Percentiles rank a stretch among this genome's conserved stretches.
phyloP scores from a whole-genome alignment of 2,329 filamentous ascomycete species.

The Didymosphaeria variabile region DNA sequence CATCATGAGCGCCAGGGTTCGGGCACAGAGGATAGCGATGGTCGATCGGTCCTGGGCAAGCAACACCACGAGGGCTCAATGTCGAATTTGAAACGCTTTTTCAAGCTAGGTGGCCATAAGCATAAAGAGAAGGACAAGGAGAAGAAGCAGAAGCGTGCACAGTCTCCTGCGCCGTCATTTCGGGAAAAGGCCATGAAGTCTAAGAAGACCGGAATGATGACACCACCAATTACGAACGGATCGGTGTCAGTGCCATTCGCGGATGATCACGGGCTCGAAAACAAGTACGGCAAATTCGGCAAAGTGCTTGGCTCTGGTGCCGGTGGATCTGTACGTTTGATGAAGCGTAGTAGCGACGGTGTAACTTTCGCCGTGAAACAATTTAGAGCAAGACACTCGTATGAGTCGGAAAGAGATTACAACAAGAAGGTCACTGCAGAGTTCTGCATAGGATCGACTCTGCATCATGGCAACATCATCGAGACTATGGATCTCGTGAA shows the following conservation, averaged over 20 bases:
- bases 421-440: conserved; percentile 98
- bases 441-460: conserved; percentile 95
- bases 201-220: conserved; percentile 47
- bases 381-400: conserved; percentile 88
- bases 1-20: conserved; percentile 59
- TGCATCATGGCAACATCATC: conserved; percentile 98
- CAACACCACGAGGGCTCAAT: conserved; percentile 76
- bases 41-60: conserved; percentile 35
- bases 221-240: conserved; percentile 46
- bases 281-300: conserved; percentile 95
- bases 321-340: conserved; percentile 89
- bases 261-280: conserved; percentile 88
- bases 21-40: conserved; percentile 49
- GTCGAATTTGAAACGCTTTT: conserved; percentile 95
- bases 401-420: conserved; percentile 94
- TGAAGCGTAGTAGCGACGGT: conserved; percentile 92
- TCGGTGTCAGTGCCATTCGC: conserved; percentile 76
- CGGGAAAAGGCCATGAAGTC: conserved; percentile 65
- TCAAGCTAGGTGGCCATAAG: conserved; percentile 76
- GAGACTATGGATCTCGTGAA: conserved; percentile 97
- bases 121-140: conserved; percentile 61
- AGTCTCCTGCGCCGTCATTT: conserved; percentile 69
- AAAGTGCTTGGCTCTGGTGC: conserved; percentile 93
- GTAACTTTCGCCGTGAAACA: conserved; percentile 98
- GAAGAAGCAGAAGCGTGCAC: conserved; percentile 59